Percentiles rank a stretch among this genome's conserved stretches.
phyloP scores from a whole-genome alignment of 2,329 filamentous ascomycete species.

The Cytospora schulzeri region DNA sequence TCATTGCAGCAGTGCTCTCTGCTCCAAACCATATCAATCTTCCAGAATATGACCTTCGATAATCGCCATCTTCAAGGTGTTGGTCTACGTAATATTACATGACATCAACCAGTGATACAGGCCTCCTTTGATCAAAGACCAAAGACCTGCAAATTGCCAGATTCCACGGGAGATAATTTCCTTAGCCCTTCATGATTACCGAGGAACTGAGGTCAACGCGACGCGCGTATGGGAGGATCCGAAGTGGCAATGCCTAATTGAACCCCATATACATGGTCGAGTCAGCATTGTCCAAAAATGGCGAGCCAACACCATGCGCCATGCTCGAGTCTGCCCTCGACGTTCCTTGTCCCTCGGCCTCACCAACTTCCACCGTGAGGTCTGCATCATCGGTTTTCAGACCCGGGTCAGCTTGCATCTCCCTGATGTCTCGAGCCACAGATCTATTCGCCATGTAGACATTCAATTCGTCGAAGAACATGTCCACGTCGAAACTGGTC shows the following conservation, averaged over 20 bases:
- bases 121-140: neutral
- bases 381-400: neutral
- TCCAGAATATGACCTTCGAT: neutral
- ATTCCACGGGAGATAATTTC: neutral
- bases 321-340: neutral
- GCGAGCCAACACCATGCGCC: neutral
- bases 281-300: too few relatives aligned
- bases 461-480: conserved; percentile 6
- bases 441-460: neutral
- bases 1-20: neutral
- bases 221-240: too few relatives aligned
- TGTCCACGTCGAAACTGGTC: conserved; percentile 11
- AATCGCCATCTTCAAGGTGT: neutral
- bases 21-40: neutral
- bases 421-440: neutral
- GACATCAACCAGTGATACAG: neutral
- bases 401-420: neutral
- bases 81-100: too few relatives aligned
- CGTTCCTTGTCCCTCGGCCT: neutral
- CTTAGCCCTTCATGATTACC: neutral
- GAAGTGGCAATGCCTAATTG: too few relatives aligned
- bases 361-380: neutral
- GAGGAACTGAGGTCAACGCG: too few relatives aligned
- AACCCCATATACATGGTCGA: too few relatives aligned
- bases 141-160: neutral